A percentile compares a stretch with the other conserved stretches of the same genome.
These are phyloP conservation scores for Neoconidiobolus thromboides DNA, from an alignment of 371 early-diverging fungal genomes.

Conservation along the genomic window DNA sequence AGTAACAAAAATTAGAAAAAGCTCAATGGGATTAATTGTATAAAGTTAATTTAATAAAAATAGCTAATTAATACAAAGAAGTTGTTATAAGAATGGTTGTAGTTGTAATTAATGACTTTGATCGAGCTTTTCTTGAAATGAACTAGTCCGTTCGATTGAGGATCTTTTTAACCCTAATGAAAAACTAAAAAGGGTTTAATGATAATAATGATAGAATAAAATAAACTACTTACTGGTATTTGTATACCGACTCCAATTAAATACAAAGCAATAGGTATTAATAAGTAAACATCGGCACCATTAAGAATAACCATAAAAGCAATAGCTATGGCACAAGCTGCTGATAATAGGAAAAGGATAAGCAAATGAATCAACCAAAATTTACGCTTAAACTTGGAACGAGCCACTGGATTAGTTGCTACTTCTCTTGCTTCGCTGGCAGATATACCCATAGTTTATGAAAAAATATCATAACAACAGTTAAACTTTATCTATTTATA, in stretches of 20 bases:
- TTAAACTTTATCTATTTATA: too few species aligned
- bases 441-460: neutral
- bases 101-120: neutral
- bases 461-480: too few species aligned
- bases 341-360: neutral
- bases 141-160: neutral
- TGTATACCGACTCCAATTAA: neutral
- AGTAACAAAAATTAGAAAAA: neutral
- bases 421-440: neutral
- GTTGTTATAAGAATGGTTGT: neutral
- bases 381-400: neutral
- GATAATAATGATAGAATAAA: too few species aligned
- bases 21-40: neutral
- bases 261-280: neutral
- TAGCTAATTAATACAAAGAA: neutral
- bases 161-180: neutral
- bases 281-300: neutral
- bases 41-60: neutral
- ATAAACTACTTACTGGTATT: neutral
- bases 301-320: neutral
- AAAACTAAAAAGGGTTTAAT: neutral
- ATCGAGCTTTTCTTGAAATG: neutral
- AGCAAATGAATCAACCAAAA: constrained; percentile 1
- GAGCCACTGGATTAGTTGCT: neutral
- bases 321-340: neutral